A percentile compares a stretch with the other conserved stretches of the same genome.
These are phyloP conservation scores for Acacia melanoxylon DNA, from an alignment of 306 rosid genomes.

Conservation along the genomic window DNA sequence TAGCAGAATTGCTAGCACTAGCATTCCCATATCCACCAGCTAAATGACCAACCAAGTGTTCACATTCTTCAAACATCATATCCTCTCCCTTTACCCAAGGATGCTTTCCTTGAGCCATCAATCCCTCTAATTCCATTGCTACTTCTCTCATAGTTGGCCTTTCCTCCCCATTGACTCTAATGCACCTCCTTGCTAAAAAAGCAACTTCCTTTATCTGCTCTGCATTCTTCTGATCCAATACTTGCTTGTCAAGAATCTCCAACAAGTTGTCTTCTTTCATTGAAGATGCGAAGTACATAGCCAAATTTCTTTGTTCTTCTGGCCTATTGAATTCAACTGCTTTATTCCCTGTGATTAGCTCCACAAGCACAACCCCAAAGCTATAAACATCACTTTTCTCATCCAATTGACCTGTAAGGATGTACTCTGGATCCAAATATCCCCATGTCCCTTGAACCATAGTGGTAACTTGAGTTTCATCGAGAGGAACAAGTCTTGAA, in stretches of 20 bases:
- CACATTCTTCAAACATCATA: slow-evolving; percentile 1
- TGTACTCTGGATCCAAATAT: not conserved
- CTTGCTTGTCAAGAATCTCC: not conserved
- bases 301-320: not conserved
- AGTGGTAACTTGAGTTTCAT: not conserved
- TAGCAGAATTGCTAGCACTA: not conserved
- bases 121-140: slow-evolving; percentile 37
- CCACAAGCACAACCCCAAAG: not conserved
- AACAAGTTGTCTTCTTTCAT: not conserved
- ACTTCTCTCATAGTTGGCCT: slow-evolving; percentile 43
- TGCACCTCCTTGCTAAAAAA: slow-evolving; percentile 31
- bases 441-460: not conserved
- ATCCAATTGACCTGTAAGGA: not conserved
- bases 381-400: slow-evolving; percentile 18
- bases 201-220: slow-evolving; percentile 37
- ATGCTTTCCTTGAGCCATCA: slow-evolving; percentile 20
- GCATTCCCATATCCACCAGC: not conserved
- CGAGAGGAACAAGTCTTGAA: not conserved
- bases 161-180: slow-evolving; percentile 39
- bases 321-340: not conserved
- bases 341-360: not conserved
- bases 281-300: slow-evolving; percentile 16
- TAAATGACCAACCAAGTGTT: not conserved
- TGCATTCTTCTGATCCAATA: not conserved
- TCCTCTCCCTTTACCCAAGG: not conserved